Conservation (phyloP, 2,329 filamentous ascomycete species). For the Exophiala aquamarina region DNA sequence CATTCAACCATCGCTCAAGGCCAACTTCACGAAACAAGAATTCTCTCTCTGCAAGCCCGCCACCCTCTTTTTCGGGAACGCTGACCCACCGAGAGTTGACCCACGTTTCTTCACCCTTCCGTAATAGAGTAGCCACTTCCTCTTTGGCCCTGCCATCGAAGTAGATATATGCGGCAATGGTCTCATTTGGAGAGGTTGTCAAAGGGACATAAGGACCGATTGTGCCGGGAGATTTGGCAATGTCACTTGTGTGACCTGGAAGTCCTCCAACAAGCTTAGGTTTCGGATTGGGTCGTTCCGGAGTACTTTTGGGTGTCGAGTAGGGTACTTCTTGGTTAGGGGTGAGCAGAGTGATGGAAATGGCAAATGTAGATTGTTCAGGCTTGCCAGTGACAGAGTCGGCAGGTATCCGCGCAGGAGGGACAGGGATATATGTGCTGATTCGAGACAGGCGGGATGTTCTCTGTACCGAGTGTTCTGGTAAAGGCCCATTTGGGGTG, state of each 20-base stretch:
- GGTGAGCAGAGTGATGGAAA: conserved; percentile 93
- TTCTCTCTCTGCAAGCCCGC: conserved; percentile 91
- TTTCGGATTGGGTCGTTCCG: conserved; percentile 75
- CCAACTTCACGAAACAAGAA: conserved; percentile 97
- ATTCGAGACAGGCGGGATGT: conserved; percentile 89
- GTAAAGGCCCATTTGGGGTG: conserved; percentile 72
- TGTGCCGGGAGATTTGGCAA: conserved; percentile 55
- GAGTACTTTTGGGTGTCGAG: conserved; percentile 78
- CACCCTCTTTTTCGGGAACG: conserved; percentile 84
- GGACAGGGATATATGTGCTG: conserved; percentile 95
- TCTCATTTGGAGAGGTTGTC: conserved; percentile 92
- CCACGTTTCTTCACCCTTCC: conserved; percentile 96
- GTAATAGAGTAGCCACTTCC: conserved; percentile 89
- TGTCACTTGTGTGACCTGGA: conserved; percentile 53
- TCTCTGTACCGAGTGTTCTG: conserved; percentile 93
- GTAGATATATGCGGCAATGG: conserved; percentile 97
- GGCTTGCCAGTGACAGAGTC: conserved; percentile 70
- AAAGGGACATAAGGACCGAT: conserved; percentile 87
- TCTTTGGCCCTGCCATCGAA: conserved; percentile 95
- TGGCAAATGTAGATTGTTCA: conserved; percentile 93
- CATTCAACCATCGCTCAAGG: conserved; percentile 93
- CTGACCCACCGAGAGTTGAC: conserved; percentile 98
- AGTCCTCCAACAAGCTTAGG: conserved; percentile 77
- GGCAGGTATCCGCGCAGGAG: conserved; percentile 72
- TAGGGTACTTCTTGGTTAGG: conserved; percentile 88